Conservation (phyloP, 257 asterid genomes). For the Solanum medicagineum region DNA sequence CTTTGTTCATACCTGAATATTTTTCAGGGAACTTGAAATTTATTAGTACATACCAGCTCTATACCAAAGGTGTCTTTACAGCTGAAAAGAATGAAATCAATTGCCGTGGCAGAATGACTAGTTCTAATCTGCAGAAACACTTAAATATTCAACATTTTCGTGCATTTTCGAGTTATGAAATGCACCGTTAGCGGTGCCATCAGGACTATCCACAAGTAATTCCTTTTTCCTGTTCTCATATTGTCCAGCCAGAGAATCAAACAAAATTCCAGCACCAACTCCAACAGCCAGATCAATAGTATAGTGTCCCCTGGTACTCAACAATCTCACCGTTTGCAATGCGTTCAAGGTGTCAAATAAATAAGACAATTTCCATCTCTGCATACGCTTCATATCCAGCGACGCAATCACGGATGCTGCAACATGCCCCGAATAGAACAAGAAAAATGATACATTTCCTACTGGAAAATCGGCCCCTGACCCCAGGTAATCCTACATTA, state of each 20-base stretch:
- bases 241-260: conserved; percentile 14
- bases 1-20: background rate
- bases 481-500: conserved; percentile 12
- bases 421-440: conserved; percentile 26
- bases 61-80: background rate
- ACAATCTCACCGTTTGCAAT: conserved; percentile 10
- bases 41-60: background rate
- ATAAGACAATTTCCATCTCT: conserved; percentile 7
- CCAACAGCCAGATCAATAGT: conserved; percentile 22
- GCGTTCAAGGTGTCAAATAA: conserved; percentile 11
- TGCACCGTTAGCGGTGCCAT: conserved; percentile 5
- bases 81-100: background rate
- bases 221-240: background rate
- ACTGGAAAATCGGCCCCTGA: conserved; percentile 24
- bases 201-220: background rate
- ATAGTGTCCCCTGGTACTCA: conserved; percentile 23
- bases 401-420: conserved; percentile 23
- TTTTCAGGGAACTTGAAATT: background rate
- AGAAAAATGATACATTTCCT: conserved; percentile 21
- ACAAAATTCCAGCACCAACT: conserved; percentile 18
- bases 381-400: conserved; percentile 14
- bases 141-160: background rate
- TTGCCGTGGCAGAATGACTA: background rate
- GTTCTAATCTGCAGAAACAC: background rate
- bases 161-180: background rate